A percentile compares a stretch with the other conserved stretches of the same genome.
Conservation (phyloP, 495 filamentous ascomycete species). For the Hypoxylon fragiforme region DNA sequence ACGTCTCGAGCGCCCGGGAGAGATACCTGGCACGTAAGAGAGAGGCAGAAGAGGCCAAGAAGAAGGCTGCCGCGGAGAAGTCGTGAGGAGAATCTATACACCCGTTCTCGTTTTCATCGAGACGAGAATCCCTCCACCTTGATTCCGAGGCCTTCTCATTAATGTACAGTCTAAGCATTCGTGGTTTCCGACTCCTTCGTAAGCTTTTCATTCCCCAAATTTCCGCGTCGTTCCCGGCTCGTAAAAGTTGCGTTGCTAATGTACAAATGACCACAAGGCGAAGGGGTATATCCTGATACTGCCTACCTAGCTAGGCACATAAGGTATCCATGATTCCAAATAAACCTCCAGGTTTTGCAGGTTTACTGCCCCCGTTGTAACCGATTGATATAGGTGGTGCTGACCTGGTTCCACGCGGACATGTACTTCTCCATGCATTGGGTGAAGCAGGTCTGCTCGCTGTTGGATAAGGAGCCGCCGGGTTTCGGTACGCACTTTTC, state of each 20-base stretch:
- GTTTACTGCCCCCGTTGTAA: conserved; percentile 63
- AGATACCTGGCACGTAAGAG: conserved; percentile 83
- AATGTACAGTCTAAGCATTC: conserved; percentile 33
- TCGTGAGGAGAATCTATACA: conserved; percentile 27
- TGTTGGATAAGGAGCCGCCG: conserved; percentile 71
- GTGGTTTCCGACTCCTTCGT: conserved; percentile 4
- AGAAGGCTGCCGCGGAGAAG: conserved; percentile 44
- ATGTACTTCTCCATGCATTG: conserved; percentile 99
- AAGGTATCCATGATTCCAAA: too few species aligned
- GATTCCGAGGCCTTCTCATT: conserved; percentile 11
- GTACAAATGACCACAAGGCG: conserved; percentile 6
- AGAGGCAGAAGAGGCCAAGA: conserved; percentile 72
- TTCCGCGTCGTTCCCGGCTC: neutral
- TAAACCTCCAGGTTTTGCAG: too few species aligned
- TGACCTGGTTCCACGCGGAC: conserved; percentile 85
- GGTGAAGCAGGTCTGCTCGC: conserved; percentile 75
- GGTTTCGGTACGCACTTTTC: conserved; percentile 88
- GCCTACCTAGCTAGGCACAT: too few species aligned
- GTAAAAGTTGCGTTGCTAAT: conserved; percentile 7
- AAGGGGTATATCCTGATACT: neutral
- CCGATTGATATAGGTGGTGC: conserved; percentile 70
- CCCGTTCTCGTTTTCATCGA: conserved; percentile 10
- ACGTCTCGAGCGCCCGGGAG: conserved; percentile 85
- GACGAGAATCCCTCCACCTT: conserved; percentile 7
- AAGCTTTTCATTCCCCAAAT: conserved; percentile 8